Evolutionary conservation across 148 eudicot species (phyloP).

Genomic region (Pouteria glomerata): DNA sequence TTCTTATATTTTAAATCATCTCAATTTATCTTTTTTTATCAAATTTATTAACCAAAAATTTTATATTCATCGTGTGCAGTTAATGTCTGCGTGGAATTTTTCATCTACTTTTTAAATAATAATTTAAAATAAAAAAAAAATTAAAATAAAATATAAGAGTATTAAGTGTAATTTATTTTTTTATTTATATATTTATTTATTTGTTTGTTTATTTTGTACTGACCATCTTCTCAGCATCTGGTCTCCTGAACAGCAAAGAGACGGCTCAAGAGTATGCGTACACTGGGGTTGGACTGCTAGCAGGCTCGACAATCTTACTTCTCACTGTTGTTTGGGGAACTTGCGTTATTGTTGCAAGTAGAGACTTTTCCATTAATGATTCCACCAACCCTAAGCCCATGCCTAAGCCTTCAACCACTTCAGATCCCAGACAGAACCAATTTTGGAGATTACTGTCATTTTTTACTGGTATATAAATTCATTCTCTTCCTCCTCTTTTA

Average conservation of each 20-base stretch:
- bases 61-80: too few relatives aligned
- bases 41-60: too few relatives aligned
- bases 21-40: too few relatives aligned
- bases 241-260: constrained; percentile 18
- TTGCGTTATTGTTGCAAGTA: constrained; percentile 22
- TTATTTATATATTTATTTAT: too few relatives aligned
- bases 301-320: constrained; percentile 25
- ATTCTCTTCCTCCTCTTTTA: background rate
- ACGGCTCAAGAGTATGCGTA: constrained; percentile 21
- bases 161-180: too few relatives aligned
- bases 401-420: background rate
- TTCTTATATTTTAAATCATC: too few relatives aligned
- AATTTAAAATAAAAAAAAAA: too few relatives aligned
- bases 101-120: too few relatives aligned
- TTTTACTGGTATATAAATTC: constrained; percentile 6
- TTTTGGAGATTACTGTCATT: background rate
- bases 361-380: background rate
- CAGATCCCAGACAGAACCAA: constrained; percentile 3
- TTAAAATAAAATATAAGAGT: too few relatives aligned
- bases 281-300: constrained; percentile 25
- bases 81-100: too few relatives aligned
- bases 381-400: too few relatives aligned
- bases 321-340: constrained; percentile 25
- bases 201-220: background rate
- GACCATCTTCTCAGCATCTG: constrained; percentile 18